Percentiles rank a stretch among this genome's conserved stretches.
phyloP scores from a whole-genome alignment of 2,329 filamentous ascomycete species.

The Arthrocladium fulminans region DNA sequence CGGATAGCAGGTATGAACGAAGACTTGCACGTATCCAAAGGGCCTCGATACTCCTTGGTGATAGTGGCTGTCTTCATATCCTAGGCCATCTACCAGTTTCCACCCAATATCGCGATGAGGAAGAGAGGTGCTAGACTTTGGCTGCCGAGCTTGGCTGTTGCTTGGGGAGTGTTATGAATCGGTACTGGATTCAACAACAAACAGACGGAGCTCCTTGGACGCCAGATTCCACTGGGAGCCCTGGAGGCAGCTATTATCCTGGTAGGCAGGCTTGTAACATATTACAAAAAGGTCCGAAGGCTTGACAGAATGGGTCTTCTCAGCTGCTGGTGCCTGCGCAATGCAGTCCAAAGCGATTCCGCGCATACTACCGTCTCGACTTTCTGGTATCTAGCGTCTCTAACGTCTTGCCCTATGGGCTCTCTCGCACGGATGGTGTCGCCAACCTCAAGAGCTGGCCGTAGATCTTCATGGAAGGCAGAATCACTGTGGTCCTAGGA shows the following conservation, averaged over 20 bases:
- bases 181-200: conserved; percentile 27
- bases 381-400: conserved; percentile 43
- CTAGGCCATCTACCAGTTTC: conserved; percentile 28
- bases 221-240: conserved; percentile 25
- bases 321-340: conserved; percentile 27
- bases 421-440: conserved; percentile 49
- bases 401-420: conserved; percentile 50
- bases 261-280: conserved; percentile 5
- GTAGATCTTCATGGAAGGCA: conserved; percentile 44
- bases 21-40: conserved; percentile 21
- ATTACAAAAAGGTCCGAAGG: too few species aligned
- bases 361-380: conserved; percentile 24
- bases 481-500: conserved; percentile 24
- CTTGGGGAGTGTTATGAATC: conserved; percentile 27
- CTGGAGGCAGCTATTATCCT: conserved; percentile 27
- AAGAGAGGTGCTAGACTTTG: conserved; percentile 14
- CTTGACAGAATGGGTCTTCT: conserved; percentile 10
- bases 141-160: conserved; percentile 8
- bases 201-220: conserved; percentile 20
- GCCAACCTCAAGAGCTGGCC: conserved; percentile 42
- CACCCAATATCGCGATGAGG: conserved; percentile 39
- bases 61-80: conserved; percentile 26
- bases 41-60: conserved; percentile 24
- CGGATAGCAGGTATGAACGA: conserved; percentile 22
- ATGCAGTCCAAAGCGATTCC: conserved; percentile 30